Percentiles rank a stretch among this genome's conserved stretches.
Evolutionary conservation across 73 alveolate genomes (phyloP).

Genomic region (Urostyla sp.): DNA sequence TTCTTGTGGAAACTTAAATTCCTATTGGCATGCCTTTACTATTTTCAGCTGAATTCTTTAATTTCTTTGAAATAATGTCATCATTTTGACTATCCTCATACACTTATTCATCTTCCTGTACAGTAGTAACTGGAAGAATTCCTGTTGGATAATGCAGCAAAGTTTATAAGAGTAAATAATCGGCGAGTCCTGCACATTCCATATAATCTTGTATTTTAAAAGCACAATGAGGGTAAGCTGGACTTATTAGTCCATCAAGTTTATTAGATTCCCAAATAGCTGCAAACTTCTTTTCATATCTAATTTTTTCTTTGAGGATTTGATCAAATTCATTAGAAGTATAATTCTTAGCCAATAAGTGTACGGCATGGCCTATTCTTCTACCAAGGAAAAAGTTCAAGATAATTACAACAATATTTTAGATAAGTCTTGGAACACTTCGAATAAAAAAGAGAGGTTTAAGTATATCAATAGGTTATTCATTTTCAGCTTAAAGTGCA

Average conservation of each 20-base stretch:
- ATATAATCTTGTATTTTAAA: background rate
- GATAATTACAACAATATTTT: background rate
- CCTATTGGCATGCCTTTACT: conserved; percentile 71
- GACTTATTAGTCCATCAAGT: conserved; percentile 16
- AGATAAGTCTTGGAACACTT: background rate
- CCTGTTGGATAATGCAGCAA: conserved; percentile 56
- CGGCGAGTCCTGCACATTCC: background rate
- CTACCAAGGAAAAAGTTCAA: background rate
- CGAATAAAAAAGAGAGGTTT: background rate
- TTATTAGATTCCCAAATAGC: conserved; percentile 9
- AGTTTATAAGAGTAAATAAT: background rate
- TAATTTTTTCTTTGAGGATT: background rate
- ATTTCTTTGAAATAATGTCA: conserved; percentile 17
- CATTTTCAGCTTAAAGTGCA: background rate
- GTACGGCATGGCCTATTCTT: background rate
- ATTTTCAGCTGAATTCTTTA: conserved; percentile 1
- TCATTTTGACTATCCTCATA: background rate
- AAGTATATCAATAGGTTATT: background rate
- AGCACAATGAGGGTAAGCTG: conserved; percentile 7
- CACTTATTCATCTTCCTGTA: conserved; percentile 33
- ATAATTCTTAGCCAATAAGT: background rate
- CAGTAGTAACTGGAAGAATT: conserved; percentile 51
- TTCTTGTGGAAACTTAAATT: conserved; percentile 38
- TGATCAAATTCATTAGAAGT: background rate
- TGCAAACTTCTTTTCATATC: background rate